These are phyloP conservation scores for Musa acuminata DNA, from an alignment of 176 grass and related monocot species.

Conservation along the genomic window DNA sequence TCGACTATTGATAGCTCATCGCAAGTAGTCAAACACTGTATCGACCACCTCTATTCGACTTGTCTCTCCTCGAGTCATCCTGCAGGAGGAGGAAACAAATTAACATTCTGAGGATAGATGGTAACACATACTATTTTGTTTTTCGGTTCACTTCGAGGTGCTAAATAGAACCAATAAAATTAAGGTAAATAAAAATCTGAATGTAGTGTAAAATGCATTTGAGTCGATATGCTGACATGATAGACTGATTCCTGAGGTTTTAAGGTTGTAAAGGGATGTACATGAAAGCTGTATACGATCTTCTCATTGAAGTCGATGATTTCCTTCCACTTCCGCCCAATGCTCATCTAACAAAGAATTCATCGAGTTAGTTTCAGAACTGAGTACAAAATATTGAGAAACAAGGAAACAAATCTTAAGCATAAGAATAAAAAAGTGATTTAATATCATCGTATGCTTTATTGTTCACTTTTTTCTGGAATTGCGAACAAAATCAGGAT, in stretches of 20 bases:
- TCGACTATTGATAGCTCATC: background rate
- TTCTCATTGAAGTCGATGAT: conserved; percentile 79
- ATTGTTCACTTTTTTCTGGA: too few relatives aligned
- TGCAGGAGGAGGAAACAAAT: conserved; percentile 6
- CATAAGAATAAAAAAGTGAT: background rate
- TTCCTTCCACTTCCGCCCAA: conserved; percentile 99
- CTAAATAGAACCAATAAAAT: background rate
- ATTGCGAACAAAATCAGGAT: too few relatives aligned
- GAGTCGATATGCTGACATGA: background rate
- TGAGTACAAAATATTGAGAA: too few relatives aligned
- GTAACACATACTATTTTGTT: background rate
- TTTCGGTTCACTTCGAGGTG: background rate
- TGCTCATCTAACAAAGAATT: conserved; percentile 50
- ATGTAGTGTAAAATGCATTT: background rate
- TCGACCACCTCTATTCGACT: conserved; percentile 74
- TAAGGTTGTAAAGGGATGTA: conserved; percentile 30
- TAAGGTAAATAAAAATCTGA: background rate
- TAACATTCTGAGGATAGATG: background rate
- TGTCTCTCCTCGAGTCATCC: conserved; percentile 78
- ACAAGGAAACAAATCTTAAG: background rate
- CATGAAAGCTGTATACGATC: conserved; percentile 89
- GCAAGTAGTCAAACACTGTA: conserved; percentile 52
- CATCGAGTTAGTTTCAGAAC: background rate
- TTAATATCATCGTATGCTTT: too few relatives aligned
- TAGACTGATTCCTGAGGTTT: background rate